phyloP scores from a whole-genome alignment of 768 basidiomycete species.

The Pholiota molesta region DNA sequence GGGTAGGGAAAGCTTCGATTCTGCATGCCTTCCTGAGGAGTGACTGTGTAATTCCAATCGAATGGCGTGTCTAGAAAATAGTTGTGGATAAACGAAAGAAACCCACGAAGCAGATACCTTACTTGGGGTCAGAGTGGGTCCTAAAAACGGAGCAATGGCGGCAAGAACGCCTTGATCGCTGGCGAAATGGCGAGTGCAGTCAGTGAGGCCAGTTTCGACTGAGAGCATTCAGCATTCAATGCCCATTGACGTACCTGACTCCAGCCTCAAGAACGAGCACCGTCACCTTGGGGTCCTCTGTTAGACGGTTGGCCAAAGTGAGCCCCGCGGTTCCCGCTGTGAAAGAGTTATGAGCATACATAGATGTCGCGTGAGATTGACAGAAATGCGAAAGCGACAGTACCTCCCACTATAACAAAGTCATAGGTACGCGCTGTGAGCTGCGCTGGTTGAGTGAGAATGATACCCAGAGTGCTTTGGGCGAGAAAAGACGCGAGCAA shows the following conservation, averaged over 20 bases:
- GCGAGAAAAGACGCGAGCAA: neutral
- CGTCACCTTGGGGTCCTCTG: constrained; percentile 35
- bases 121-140: constrained; percentile 14
- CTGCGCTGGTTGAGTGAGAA: neutral
- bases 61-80: constrained; percentile 10
- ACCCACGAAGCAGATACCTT: neutral
- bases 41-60: constrained; percentile 31
- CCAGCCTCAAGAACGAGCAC: constrained; percentile 47
- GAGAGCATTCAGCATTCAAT: neutral
- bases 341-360: neutral
- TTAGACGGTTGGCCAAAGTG: constrained; percentile 45
- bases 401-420: constrained; percentile 19
- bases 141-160: constrained; percentile 20
- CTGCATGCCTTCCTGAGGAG: constrained; percentile 27
- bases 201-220: neutral
- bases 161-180: constrained; percentile 19
- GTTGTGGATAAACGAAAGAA: neutral
- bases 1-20: constrained; percentile 30
- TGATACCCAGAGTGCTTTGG: neutral
- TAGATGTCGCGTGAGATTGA: too few species aligned
- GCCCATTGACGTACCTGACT: constrained; percentile 19
- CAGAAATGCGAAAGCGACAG: neutral
- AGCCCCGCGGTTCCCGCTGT: constrained; percentile 45
- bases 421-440: constrained; percentile 7
- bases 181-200: neutral